phyloP scores from a whole-genome alignment of 257 asterid species.

The Eustoma russellianum region DNA sequence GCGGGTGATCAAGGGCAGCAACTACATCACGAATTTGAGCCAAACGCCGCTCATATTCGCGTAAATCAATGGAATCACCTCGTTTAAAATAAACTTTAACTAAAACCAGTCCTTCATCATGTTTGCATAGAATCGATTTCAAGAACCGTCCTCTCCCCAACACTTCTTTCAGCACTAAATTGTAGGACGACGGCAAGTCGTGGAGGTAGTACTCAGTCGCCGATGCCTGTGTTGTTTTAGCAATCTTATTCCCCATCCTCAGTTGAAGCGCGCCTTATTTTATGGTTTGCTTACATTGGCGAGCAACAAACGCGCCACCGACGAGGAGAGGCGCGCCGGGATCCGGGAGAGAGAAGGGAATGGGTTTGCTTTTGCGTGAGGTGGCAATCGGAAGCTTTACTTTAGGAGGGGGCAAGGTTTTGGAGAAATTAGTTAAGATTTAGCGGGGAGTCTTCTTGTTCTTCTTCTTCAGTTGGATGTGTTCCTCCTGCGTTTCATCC shows the following conservation, averaged over 20 bases:
- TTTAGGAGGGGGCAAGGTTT: too few species aligned
- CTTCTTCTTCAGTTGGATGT: too few species aligned
- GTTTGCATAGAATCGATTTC: conserved; percentile 56
- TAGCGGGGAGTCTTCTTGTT: too few species aligned
- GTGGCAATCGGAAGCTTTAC: too few species aligned
- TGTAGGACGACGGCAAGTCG: conserved; percentile 91
- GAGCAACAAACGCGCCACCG: neutral
- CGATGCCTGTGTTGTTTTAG: conserved; percentile 94
- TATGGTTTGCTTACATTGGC: conserved; percentile 2
- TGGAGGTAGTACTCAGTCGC: conserved; percentile 92
- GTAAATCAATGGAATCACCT: conserved; percentile 85
- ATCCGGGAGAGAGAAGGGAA: too few species aligned
- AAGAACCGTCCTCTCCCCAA: conserved; percentile 88
- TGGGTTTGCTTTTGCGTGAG: too few species aligned
- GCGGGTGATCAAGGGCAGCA: conserved; percentile 58
- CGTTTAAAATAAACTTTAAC: conserved; percentile 98
- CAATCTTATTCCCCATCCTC: conserved; percentile 80
- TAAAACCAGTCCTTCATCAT: conserved; percentile 66
- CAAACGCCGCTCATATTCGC: conserved; percentile 77
- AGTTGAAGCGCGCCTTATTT: neutral
- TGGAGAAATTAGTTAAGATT: too few species aligned
- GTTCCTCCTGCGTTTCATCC: too few species aligned
- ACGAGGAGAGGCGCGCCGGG: neutral
- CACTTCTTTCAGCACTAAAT: conserved; percentile 86
- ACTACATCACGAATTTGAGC: conserved; percentile 48